Evolutionary conservation across 2,329 filamentous ascomycete species (phyloP).

Genomic region (Stylonectria norvegica): DNA sequence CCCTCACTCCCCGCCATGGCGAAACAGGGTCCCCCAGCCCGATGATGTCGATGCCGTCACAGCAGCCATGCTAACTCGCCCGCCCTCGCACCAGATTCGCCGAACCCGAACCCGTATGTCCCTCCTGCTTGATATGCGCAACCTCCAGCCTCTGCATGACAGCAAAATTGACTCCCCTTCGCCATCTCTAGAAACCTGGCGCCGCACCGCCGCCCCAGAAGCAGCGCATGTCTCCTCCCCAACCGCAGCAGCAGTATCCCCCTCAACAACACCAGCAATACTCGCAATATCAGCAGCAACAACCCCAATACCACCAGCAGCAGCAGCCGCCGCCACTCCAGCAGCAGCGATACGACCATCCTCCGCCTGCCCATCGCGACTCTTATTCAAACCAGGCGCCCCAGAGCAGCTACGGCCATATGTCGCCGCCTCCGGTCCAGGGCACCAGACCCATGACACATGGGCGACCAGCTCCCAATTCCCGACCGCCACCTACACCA

Average conservation of each 20-base stretch:
- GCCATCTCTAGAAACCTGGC: constrained; percentile 35
- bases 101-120: constrained; percentile 66
- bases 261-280: constrained; percentile 28
- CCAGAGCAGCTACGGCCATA: constrained; percentile 40
- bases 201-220: constrained; percentile 25
- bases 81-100: constrained; percentile 54
- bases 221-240: too few species aligned
- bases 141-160: not conserved
- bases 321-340: constrained; percentile 9
- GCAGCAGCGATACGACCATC: constrained; percentile 47
- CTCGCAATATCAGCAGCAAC: constrained; percentile 13
- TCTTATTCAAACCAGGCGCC: constrained; percentile 21
- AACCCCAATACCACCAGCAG: constrained; percentile 21
- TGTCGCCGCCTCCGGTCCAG: constrained; percentile 50
- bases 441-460: constrained; percentile 42
- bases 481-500: constrained; percentile 65
- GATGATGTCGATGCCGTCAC: not conserved
- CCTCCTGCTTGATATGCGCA: constrained; percentile 4
- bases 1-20: constrained; percentile 8
- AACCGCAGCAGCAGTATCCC: constrained; percentile 26
- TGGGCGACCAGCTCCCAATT: constrained; percentile 52
- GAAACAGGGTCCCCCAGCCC: too few species aligned
- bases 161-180: constrained; percentile 12
- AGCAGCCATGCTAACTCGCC: constrained; percentile 23
- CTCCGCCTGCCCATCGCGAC: constrained; percentile 36